Base-by-base conservation (phyloP, 2,329 filamentous ascomycete species). In the Nemania bipapillata region DNA sequence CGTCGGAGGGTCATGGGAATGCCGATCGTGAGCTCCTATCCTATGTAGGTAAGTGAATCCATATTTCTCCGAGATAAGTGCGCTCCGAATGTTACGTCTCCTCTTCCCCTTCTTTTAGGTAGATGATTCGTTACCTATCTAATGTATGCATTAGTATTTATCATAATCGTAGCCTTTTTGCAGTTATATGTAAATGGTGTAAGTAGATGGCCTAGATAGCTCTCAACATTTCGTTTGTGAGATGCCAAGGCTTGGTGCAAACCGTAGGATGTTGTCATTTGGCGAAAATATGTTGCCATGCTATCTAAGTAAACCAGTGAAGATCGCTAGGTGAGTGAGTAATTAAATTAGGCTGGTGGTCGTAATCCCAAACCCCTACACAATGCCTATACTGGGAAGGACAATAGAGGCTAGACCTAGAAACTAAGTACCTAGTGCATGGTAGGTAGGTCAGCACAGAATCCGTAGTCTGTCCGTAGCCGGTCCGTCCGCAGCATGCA, bases 201-300 rank as follows among this genome's bases (percentile, higher is more conserved):
- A n/a, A n/a, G n/a, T n/a, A n/a, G 9, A 9, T 32, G 30, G 30
- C 30, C 4, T 32, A 32, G 30, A 32, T 32, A 9, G 30, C 4
- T 4, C 30, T 32, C 4, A 32, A 9, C 30, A 32, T 32, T 4
- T 32, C 30, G 4, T 9, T 32, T 9, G 4, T 32, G 30, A 45
- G 40, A 45, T 50, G 55, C 55, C 56, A 65, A 57, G 47, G 47
- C 35, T 65, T 56, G 52, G 57, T 20, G 37, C 37, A 24, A 63
- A 11, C 2, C 20, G 26, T 53, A n/a, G 32, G 53, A 69, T 59
- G 63, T 66, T 52, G 58, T 42, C 56, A 68, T 65, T 59, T 59
- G 26, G 50, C 28, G 22, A 59, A 49, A 22, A 47, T 8, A 54
- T 68, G 65, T 64, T 68, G 60, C 55, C 60, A 68, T 47, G 47